Conservation (phyloP, 108 stramenopile species). For the Fragilaria crotonensis region DNA sequence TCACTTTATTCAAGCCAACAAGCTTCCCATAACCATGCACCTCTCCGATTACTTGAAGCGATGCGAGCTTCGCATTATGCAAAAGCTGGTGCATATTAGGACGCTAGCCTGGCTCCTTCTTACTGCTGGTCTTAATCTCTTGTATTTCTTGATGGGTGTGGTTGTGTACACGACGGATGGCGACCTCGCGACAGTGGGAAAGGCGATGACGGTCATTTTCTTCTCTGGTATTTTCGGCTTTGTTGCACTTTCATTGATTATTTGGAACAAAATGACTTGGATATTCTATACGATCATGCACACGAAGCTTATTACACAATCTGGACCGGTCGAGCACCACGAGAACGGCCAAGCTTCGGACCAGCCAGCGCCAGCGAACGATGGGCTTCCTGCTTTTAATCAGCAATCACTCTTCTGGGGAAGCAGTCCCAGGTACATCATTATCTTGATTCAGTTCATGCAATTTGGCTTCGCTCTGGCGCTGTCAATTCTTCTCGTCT, state of each 20-base stretch:
- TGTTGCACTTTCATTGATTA: conserved; percentile 22
- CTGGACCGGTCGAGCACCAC: not conserved
- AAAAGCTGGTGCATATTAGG: conserved; percentile 65
- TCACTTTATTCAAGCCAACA: conserved; percentile 71
- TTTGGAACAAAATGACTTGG: conserved; percentile 29
- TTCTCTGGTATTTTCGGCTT: conserved; percentile 27
- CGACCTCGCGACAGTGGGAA: conserved; percentile 12
- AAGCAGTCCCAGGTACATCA: conserved; percentile 56
- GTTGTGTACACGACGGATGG: conserved; percentile 25
- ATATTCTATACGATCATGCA: conserved; percentile 39
- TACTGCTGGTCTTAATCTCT: conserved; percentile 42
- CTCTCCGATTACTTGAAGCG: conserved; percentile 73
- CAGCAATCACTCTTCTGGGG: conserved; percentile 75
- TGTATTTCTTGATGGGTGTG: conserved; percentile 63
- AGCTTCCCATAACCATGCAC: conserved; percentile 62
- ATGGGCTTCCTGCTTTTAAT: conserved; percentile 1
- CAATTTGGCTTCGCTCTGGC: conserved; percentile 85
- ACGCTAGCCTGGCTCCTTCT: conserved; percentile 70
- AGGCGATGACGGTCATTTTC: conserved; percentile 27
- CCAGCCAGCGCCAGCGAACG: not conserved
- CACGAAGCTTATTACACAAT: conserved; percentile 5
- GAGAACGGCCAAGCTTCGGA: not conserved
- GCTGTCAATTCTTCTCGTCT: conserved; percentile 61
- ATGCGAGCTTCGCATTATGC: conserved; percentile 48
- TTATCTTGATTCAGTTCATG: conserved; percentile 68